Percentiles rank a stretch among this genome's conserved stretches.
These are phyloP conservation scores for Penicillium sp. DNA, from an alignment of 2,329 filamentous ascomycete species.

Conservation along the genomic window DNA sequence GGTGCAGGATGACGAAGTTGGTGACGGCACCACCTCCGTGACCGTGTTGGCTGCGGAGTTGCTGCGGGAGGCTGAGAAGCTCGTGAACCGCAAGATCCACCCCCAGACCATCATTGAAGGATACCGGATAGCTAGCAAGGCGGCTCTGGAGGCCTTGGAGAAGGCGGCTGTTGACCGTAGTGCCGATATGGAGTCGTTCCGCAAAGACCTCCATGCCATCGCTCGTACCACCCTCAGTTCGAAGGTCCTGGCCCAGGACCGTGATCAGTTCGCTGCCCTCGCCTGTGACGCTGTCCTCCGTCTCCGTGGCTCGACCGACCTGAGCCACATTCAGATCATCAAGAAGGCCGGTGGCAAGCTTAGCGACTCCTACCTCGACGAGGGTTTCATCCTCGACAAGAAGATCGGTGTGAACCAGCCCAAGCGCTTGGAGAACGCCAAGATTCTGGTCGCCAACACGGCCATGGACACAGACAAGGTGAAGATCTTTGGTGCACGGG, in stretches of 20 bases:
- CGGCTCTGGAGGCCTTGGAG: slow-evolving; percentile 75
- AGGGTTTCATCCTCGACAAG: slow-evolving; percentile 98
- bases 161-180: slow-evolving; percentile 82
- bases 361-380: slow-evolving; percentile 92
- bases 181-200: slow-evolving; percentile 71
- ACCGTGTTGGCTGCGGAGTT: slow-evolving; percentile 91
- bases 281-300: slow-evolving; percentile 86
- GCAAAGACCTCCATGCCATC: slow-evolving; percentile 80
- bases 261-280: slow-evolving; percentile 79
- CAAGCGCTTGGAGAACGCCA: slow-evolving; percentile 92
- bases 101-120: slow-evolving; percentile 99
- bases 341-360: slow-evolving; percentile 98
- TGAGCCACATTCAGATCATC: slow-evolving; percentile 98
- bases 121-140: slow-evolving; percentile 89
- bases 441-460: slow-evolving; percentile 95
- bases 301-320: slow-evolving; percentile 78
- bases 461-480: slow-evolving; percentile 99
- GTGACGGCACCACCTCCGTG: slow-evolving; percentile 96
- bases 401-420: slow-evolving; percentile 98
- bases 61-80: slow-evolving; percentile 88
- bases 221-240: slow-evolving; percentile 92
- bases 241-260: slow-evolving; percentile 90
- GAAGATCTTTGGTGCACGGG: slow-evolving; percentile 95
- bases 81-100: slow-evolving; percentile 97
- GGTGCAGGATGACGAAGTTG: slow-evolving; percentile 97